These are phyloP conservation scores for Fusarium sp. DNA, from an alignment of 2,329 filamentous ascomycete genomes.

Conservation along the genomic window DNA sequence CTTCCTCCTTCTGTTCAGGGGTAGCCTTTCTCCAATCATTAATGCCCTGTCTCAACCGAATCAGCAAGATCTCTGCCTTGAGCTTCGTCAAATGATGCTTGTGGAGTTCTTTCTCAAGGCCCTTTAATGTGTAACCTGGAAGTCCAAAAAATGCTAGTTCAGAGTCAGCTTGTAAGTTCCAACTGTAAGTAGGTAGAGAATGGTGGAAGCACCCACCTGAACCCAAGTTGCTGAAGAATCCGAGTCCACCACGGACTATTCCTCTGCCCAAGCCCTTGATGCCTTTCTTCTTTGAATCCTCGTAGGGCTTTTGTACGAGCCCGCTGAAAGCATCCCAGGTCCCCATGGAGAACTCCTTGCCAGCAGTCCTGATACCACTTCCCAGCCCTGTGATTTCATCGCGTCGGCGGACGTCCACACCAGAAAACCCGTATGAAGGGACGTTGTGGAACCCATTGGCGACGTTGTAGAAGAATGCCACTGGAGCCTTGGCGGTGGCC, in stretches of 20 bases:
- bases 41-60: constrained; percentile 46
- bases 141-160: constrained; percentile 52
- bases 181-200: not conserved
- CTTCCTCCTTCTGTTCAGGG: constrained; percentile 5
- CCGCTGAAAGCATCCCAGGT: constrained; percentile 74
- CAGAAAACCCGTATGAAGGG: constrained; percentile 69
- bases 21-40: constrained; percentile 41
- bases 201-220: constrained; percentile 43
- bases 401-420: constrained; percentile 65
- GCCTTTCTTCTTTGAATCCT: constrained; percentile 69
- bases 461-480: constrained; percentile 72
- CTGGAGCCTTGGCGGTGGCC: constrained; percentile 68
- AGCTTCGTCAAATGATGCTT: constrained; percentile 46
- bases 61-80: constrained; percentile 47
- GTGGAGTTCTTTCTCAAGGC: constrained; percentile 58
- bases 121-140: constrained; percentile 61
- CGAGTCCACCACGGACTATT: constrained; percentile 55
- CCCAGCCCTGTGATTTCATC: constrained; percentile 73
- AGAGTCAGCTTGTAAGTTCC: not conserved
- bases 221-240: constrained; percentile 55
- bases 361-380: constrained; percentile 65
- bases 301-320: constrained; percentile 68
- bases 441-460: constrained; percentile 78
- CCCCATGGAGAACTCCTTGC: constrained; percentile 69
- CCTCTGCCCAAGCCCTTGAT: constrained; percentile 68